Conservation (phyloP, 2,329 filamentous ascomycete genomes). For the Byssochlamys sp. region DNA sequence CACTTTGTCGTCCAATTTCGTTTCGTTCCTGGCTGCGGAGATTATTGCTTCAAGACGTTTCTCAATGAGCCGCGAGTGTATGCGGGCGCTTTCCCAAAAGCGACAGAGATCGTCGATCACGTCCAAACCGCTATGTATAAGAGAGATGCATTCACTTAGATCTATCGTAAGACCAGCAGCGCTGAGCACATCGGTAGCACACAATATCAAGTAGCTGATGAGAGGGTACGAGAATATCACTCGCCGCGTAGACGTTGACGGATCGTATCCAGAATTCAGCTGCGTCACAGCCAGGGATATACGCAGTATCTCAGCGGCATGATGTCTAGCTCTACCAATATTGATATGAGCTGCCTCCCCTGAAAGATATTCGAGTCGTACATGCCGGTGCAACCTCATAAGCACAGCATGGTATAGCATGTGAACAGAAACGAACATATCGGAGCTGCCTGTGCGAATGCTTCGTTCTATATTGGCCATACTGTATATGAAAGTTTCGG, state of each 20-base stretch:
- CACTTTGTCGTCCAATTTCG: background rate
- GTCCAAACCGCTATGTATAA: slow-evolving; percentile 44
- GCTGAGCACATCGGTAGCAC: slow-evolving; percentile 58
- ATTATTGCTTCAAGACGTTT: slow-evolving; percentile 2
- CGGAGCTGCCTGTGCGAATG: slow-evolving; percentile 45
- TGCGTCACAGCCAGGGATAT: slow-evolving; percentile 37
- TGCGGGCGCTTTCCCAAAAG: slow-evolving; percentile 44
- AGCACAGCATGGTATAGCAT: slow-evolving; percentile 56
- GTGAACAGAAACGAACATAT: slow-evolving; percentile 56
- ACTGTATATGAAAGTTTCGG: slow-evolving; percentile 46
- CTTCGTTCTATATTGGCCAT: slow-evolving; percentile 49
- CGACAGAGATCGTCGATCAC: slow-evolving; percentile 48
- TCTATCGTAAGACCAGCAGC: slow-evolving; percentile 47
- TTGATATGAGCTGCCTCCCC: slow-evolving; percentile 36
- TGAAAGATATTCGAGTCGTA: slow-evolving; percentile 36
- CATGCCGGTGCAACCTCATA: slow-evolving; percentile 57
- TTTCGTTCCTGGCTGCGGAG: background rate
- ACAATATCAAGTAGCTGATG: slow-evolving; percentile 51
- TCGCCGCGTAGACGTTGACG: slow-evolving; percentile 16
- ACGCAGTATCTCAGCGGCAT: slow-evolving; percentile 45
- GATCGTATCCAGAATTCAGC: slow-evolving; percentile 13
- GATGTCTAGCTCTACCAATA: slow-evolving; percentile 41
- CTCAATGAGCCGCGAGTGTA: slow-evolving; percentile 1
- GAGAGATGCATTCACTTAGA: slow-evolving; percentile 45
- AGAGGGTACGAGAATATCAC: slow-evolving; percentile 49